Base-by-base conservation (phyloP, 352 stramenopile genomes). In the Bremia lactucae region DNA sequence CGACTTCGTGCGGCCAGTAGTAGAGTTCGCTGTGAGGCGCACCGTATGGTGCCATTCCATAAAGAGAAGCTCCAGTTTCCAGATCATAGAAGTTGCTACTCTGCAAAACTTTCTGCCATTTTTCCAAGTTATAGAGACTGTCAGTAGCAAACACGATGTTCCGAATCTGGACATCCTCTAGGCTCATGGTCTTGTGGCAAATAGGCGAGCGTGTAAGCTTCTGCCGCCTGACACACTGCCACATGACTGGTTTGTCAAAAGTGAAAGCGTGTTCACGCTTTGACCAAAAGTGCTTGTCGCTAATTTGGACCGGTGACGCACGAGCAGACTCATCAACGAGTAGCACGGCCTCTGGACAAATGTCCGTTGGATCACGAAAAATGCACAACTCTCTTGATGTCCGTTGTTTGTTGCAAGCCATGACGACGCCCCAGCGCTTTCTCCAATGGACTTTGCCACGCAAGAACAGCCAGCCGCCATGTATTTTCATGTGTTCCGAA, bases 381-480 rank as follows among this genome's bases (percentile, higher is more conserved):
- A 87, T 21, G 10, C 64, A 70, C 19, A 87, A 33, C 36, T 87
- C 74, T 36, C 65, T 66, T 2, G 65, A 59, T 33, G 56, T 55
- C 18, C 57, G 66, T 24, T 72, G 45, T 7, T 53, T 52, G 34
- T 81, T 68, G 36, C 72, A 81, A 24, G 71, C 72, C 15, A 88
- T 46, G 16, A 72, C 50, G 14, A 86, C 62, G n/a, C 51, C 64
- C 65, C 67, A 87, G 28, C 72, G 69, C 21, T 51, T 62, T 41
- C 72, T 82, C 73, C 76, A 88, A 15, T 42, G 58, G 21, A 84
- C 33, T 14, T 59, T 59, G 11, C 64, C 34, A n/a, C 71, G 26
- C 9, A 85, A 25, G 20, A 62, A 69, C 18, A 86, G 42, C 71
- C 68, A 85, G 13, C 70, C 71, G 19, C 63, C 64, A 44, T 82